phyloP scores from a whole-genome alignment of 495 filamentous ascomycete genomes.

The Paragyromitra xinjiangensis region DNA sequence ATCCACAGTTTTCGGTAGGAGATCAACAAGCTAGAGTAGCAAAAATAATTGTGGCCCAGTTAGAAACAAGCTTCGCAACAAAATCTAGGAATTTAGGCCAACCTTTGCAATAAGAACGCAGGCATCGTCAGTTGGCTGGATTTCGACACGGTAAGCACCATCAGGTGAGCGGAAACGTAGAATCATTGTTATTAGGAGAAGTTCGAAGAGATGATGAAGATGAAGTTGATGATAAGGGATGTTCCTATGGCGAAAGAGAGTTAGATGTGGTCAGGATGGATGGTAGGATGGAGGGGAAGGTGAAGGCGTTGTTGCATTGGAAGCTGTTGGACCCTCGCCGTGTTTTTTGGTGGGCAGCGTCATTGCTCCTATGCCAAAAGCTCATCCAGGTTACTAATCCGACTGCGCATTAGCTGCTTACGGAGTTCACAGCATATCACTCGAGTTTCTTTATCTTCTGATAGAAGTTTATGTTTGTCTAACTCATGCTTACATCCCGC shows the following conservation, averaged over 20 bases:
- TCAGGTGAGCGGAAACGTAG: conserved; percentile 74
- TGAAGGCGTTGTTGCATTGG: conserved; percentile 33
- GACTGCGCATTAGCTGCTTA: conserved; percentile 3
- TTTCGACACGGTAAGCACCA: conserved; percentile 73
- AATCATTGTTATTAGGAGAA: conserved; percentile 64
- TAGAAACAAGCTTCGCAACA: conserved; percentile 18
- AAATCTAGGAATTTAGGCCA: conserved; percentile 8
- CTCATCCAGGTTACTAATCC: conserved; percentile 31
- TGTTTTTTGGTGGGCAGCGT: conserved; percentile 42
- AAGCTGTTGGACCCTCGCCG: conserved; percentile 38
- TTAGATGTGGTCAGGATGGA: conserved; percentile 8
- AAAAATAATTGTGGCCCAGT: background rate
- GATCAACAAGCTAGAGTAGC: conserved; percentile 66
- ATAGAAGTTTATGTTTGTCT: too few species aligned
- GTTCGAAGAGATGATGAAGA: conserved; percentile 9
- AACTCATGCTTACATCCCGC: too few species aligned
- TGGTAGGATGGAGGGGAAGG: conserved; percentile 47
- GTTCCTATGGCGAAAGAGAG: conserved; percentile 8
- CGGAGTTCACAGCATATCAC: conserved; percentile 19
- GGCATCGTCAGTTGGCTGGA: conserved; percentile 68
- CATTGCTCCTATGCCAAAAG: conserved; percentile 47
- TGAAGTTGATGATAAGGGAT: conserved; percentile 46
- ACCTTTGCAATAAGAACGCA: conserved; percentile 65
- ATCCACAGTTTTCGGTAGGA: conserved; percentile 74
- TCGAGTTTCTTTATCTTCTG: background rate